Conservation (phyloP, 108 stramenopile species). For the Parmales sp. region DNA sequence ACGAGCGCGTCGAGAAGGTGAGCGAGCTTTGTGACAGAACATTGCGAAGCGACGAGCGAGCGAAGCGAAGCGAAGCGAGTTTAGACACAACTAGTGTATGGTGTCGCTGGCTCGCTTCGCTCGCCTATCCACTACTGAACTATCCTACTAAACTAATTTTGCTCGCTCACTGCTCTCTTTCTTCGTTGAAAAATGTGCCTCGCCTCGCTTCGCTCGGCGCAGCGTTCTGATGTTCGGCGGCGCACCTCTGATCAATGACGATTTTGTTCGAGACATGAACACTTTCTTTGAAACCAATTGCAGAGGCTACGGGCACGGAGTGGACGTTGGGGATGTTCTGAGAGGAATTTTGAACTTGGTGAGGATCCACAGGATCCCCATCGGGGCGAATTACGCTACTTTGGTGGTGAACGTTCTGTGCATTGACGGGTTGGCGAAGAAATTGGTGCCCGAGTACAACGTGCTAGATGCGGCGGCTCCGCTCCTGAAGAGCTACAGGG, state of each 20-base stretch:
- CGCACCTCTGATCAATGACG: no score
- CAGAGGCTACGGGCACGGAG: conserved; percentile 59
- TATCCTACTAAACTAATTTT: no score
- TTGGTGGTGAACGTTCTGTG: conserved; percentile 67
- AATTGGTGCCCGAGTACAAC: conserved; percentile 60
- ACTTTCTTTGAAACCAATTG: conserved; percentile 45
- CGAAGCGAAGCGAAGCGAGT: no score
- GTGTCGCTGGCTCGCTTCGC: no score
- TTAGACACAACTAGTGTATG: no score
- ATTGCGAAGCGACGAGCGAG: conserved; percentile 65
- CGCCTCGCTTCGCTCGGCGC: no score
- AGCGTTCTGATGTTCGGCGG: no score
- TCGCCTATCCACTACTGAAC: no score
- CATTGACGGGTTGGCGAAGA: conserved; percentile 54
- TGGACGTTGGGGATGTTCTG: conserved; percentile 63
- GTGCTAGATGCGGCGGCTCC: conserved; percentile 61
- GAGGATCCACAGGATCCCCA: conserved; percentile 47
- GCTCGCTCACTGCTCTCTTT: no score
- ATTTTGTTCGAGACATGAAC: no score
- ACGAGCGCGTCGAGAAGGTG: conserved; percentile 50
- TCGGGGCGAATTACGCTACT: conserved; percentile 75
- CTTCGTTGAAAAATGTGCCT: no score
- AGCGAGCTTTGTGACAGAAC: conserved; percentile 30
- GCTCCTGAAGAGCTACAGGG: conserved; percentile 41
- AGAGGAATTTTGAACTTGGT: conserved; percentile 53